Conservation (phyloP, 2,329 filamentous ascomycete species). For the Fusarium dlaminii region DNA sequence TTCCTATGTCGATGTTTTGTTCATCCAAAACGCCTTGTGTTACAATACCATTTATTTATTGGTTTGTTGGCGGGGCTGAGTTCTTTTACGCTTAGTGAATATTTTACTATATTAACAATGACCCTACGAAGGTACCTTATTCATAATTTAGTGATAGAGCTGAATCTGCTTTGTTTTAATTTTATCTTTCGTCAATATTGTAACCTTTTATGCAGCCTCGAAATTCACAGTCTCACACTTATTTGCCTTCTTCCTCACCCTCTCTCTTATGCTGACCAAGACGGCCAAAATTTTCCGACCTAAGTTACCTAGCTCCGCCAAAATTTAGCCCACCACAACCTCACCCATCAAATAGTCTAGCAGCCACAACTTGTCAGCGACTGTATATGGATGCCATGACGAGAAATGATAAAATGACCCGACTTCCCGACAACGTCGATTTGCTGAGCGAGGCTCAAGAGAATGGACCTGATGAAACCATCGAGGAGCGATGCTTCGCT, state of each 20-base stretch:
- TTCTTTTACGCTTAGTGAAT: background rate
- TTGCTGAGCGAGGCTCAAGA: constrained; percentile 24
- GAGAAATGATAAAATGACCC: constrained; percentile 39
- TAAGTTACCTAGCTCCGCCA: constrained; percentile 25
- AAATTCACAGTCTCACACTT: background rate
- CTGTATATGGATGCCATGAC: constrained; percentile 17
- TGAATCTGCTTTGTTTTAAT: background rate
- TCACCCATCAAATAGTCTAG: constrained; percentile 8
- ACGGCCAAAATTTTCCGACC: constrained; percentile 42
- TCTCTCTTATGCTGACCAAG: constrained; percentile 38
- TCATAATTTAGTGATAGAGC: background rate
- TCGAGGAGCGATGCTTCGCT: constrained; percentile 71
- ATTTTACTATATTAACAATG: background rate
- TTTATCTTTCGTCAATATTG: background rate
- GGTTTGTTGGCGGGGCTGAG: background rate
- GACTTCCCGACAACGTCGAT: constrained; percentile 38
- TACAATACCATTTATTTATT: background rate
- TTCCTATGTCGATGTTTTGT: background rate
- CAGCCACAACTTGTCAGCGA: constrained; percentile 2
- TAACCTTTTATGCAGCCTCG: background rate
- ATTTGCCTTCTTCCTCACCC: background rate
- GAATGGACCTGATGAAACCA: constrained; percentile 54
- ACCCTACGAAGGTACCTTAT: background rate
- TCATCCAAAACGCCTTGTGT: background rate
- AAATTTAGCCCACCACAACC: constrained; percentile 33